These are phyloP conservation scores for Coniochaeta ligniaria DNA, from an alignment of 2,329 filamentous ascomycete genomes.

Conservation along the genomic window DNA sequence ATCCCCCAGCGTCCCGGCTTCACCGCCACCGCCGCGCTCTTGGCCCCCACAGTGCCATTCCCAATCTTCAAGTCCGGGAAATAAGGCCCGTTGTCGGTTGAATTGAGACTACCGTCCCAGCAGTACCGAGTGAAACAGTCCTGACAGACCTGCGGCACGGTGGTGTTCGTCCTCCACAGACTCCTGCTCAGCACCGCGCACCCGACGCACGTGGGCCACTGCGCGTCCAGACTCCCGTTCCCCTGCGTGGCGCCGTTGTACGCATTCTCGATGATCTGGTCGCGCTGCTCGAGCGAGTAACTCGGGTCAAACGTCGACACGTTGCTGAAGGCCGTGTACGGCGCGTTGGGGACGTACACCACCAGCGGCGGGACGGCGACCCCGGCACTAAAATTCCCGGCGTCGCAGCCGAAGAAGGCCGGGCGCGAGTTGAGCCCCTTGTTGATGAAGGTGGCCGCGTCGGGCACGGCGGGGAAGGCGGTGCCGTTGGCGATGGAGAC, in stretches of 20 bases:
- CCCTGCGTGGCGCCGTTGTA: constrained; percentile 77
- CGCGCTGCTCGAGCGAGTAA: constrained; percentile 60
- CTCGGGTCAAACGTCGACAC: constrained; percentile 65
- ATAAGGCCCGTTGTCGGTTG: constrained; percentile 15
- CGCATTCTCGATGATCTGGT: constrained; percentile 80
- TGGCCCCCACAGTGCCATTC: constrained; percentile 7
- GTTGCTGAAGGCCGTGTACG: constrained; percentile 72
- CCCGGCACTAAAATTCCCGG: constrained; percentile 19
- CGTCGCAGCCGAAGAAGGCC: constrained; percentile 56
- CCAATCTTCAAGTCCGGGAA: constrained; percentile 22
- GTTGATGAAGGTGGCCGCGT: constrained; percentile 47
- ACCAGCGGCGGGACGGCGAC: constrained; percentile 19
- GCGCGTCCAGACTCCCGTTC: constrained; percentile 65
- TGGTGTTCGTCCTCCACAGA: constrained; percentile 61
- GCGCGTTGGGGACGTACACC: constrained; percentile 75
- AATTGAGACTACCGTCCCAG: constrained; percentile 71
- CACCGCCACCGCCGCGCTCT: constrained; percentile 2
- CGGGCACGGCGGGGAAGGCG: constrained; percentile 52
- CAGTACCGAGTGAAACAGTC: constrained; percentile 79
- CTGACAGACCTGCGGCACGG: constrained; percentile 63
- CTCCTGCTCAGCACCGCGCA: constrained; percentile 80
- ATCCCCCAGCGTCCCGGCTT: not conserved
- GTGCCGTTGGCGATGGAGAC: constrained; percentile 40
- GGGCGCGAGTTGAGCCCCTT: constrained; percentile 51
- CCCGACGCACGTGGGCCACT: constrained; percentile 79